Evolutionary conservation across 1,284 basidiomycete genomes (phyloP), one percentile per base, ranked within the genome.

Genomic region (Pyrrhoderma lamaoense): DNA sequence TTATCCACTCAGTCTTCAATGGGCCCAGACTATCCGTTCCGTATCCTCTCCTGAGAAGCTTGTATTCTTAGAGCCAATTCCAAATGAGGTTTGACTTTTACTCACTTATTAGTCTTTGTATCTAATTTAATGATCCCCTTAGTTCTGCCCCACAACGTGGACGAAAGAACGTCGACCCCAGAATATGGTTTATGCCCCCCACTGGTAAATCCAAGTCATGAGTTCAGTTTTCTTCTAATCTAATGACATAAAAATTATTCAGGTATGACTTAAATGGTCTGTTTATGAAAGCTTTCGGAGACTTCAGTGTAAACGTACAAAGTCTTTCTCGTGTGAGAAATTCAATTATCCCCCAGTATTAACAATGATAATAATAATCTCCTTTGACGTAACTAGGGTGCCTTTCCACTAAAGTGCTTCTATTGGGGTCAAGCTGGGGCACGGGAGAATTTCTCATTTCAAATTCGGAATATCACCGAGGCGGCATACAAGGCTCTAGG

Each of bases 211-310:
- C 27, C 38, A 23, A 31, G 34, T n/a, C n/a, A 40, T 14, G 5
- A 31, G n/a, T 40, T 22, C 38, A 40, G 4, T 7, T 40, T 7
- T 7, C n/a, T 37, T 52, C 18, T 27, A 4, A 13, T 31, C 16
- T 37, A 38, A n/a, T 49, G 45, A 1, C 19, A 22, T 37, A 25
- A n/a, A 36, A n/a, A 27, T 3, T 16, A n/a, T 1, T 23, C 52
- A 90, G 87, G 88, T 96, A 97, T 61, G 93, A 96, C 64, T 73
- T 97, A 5, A 83, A 93, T 55, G 77, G 82, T 2, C 71, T 97
- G 23, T 95, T 96, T 67, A 69, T 70, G 23, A 95, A 95, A 65
- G 72, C 77, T 3, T 89, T 89, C 58, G 82, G 88, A 0, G 77
- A 85, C 57, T 87, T 95, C 65, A 83, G 82, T 1, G 86, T 91